These are phyloP conservation scores for Suillus plorans DNA, from an alignment of 768 basidiomycete genomes.

Conservation along the genomic window DNA sequence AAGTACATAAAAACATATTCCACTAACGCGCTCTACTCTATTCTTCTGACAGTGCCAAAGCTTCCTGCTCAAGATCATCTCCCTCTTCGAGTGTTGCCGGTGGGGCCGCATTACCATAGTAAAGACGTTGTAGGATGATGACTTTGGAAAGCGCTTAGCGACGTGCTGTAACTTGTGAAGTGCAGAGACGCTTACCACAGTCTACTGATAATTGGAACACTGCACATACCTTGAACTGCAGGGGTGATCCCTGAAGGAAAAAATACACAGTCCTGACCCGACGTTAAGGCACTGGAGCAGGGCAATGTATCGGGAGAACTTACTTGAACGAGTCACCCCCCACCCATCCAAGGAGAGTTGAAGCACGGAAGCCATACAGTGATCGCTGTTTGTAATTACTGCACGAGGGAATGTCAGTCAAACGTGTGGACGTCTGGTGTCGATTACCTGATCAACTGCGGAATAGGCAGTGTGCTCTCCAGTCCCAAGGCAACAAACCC, in stretches of 20 bases:
- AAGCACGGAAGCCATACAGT: conserved; percentile 81
- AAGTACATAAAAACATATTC: conserved; percentile 3
- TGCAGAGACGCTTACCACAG: conserved; percentile 48
- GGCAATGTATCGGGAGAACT: conserved; percentile 19
- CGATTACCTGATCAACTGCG: conserved; percentile 72
- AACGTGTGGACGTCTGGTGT: not conserved
- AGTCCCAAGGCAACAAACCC: conserved; percentile 81
- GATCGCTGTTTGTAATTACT: conserved; percentile 82
- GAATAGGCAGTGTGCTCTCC: conserved; percentile 85
- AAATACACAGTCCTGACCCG: conserved; percentile 70
- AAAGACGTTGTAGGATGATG: conserved; percentile 70
- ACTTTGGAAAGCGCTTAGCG: conserved; percentile 39
- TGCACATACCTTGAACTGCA: conserved; percentile 83
- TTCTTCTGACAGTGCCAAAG: conserved; percentile 64
- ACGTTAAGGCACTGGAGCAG: conserved; percentile 18
- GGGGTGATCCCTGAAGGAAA: conserved; percentile 66
- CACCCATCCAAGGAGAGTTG: conserved; percentile 80
- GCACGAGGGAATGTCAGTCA: conserved; percentile 8
- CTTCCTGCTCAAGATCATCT: conserved; percentile 66
- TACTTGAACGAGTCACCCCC: conserved; percentile 88
- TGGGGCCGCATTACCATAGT: conserved; percentile 75
- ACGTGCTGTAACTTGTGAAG: conserved; percentile 8
- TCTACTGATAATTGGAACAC: conserved; percentile 84
- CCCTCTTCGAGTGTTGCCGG: conserved; percentile 45
- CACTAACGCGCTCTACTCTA: conserved; percentile 26